Evolutionary conservation across 148 eudicot genomes (phyloP), one percentile per base, ranked within the genome.

Genomic region (Persicaria maculosa): DNA sequence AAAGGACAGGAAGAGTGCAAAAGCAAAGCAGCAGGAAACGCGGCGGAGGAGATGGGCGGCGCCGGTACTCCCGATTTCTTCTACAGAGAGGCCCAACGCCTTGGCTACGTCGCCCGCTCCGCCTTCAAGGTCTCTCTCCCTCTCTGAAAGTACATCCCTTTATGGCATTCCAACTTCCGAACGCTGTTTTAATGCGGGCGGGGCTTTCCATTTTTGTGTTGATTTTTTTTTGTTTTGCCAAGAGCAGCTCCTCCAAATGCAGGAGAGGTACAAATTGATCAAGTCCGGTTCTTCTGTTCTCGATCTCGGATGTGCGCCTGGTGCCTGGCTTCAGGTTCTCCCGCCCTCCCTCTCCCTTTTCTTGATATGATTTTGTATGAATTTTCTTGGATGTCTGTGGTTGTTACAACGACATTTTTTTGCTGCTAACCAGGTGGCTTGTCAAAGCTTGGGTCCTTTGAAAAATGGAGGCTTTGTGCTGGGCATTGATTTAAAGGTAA

Each of bases 221-320:
- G 16, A 20, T 5, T 55, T 19, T 14, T 73, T 15, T 52, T 14
- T 31, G 57, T 75, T 75, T 50, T 73, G 16, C 54, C 7, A 79
- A 50, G 19, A 47, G 69, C 89, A 94, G 98, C 80, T 94, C 55
- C 84, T 90, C 72, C 98, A 94, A 83, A 81, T 91, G 76, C 98
- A 94, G 81, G 87, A 90, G 79, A 91, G 92, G 72, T 90, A 85
- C 90, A 86, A 86, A 74, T 74, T 93, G 50, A 93, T 93, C 25
- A 91, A 83, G 57, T 88, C 86, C 3, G 94, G 97, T 8, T 89
- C 94, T 36, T 84, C 97, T 47, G 91, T 93, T 77, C 98, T 94
- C 54, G 97, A 94, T 81, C 93, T 94, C 67, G 98, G 98, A 64
- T 94, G 98, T 79, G 97, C 98, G 69, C 98, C 98, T 81, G 98